Evolutionary conservation across 225 moss, liverwort and hornwort genomes (phyloP).

Genomic region (Rhytidiadelphus loreus): DNA sequence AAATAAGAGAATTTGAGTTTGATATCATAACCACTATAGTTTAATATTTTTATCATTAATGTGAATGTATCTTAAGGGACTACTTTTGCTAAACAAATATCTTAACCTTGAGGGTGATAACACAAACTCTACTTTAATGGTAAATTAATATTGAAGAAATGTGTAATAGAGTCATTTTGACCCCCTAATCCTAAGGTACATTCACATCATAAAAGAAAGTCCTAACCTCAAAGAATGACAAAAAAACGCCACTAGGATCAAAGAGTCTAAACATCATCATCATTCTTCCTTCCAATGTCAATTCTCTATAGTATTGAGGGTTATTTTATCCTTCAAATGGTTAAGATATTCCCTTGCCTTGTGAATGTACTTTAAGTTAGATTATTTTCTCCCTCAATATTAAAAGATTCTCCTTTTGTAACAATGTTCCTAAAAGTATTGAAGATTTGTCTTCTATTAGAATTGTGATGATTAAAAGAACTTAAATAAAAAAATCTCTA

Average conservation of each 20-base stretch:
- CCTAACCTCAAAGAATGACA: not conserved
- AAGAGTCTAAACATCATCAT: not conserved
- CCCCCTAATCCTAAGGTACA: not conserved
- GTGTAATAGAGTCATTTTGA: not conserved
- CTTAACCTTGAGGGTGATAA: not conserved
- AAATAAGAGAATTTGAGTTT: not conserved
- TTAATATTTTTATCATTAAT: not conserved
- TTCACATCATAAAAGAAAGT: not conserved
- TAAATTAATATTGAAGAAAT: not conserved
- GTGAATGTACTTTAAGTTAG: not conserved
- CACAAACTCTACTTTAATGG: not conserved
- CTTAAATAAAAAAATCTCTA: not conserved
- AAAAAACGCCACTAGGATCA: not conserved
- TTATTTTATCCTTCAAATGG: not conserved
- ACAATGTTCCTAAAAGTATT: not conserved
- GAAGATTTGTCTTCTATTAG: not conserved
- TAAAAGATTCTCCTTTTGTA: not conserved
- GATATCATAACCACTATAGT: not conserved
- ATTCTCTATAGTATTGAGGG: fast-evolving
- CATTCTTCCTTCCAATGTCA: not conserved
- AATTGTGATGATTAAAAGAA: not conserved
- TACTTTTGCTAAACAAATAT: not conserved
- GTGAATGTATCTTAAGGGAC: not conserved
- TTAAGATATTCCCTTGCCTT: fast-evolving
- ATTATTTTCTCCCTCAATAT: not conserved